Base-by-base conservation (phyloP, 805 yeast species). In the Cyberlindnera maritima region DNA sequence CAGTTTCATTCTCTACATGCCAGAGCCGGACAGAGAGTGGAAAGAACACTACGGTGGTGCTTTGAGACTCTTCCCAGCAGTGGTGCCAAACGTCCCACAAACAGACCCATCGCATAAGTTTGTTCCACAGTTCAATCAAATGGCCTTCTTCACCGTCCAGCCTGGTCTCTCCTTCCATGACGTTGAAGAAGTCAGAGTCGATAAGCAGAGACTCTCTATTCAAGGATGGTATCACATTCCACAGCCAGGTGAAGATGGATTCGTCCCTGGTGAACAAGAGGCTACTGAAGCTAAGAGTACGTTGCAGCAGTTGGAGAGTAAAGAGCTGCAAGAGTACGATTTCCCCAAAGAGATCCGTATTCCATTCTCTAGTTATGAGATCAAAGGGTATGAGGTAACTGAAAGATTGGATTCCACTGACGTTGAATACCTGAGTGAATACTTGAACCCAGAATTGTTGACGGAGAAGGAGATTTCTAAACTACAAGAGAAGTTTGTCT, bases 201-300 rank as follows among this genome's bases (percentile, higher is more conserved):
- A 91, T 61, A 88, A 85, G 61, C 96, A 90, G 53, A 76, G 99
- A 60, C 70, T 94, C 31, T 88, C 96, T 0, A 88, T 94, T 50
- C 97, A 94, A 60, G 99, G 99, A 1, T 95, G 99, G 99, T 95
- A 92, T 63, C 99, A 94, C 65, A 88, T 91, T 43, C 99, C 99
- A 3, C 98, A 94, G 63, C 70, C 70, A 11, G 97, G 96, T 10
- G 99, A 94, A 66, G 81, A 78, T 29, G 98, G 97, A 0, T 92
- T 66, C 60, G 76, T 81, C 17, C 80, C 79, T 32, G 96, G 95
- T 6, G 96, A 89, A 61, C 90, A 88, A 63, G 92, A 84, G 59
- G 79, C 71, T 32, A 81, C 87, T 1, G 90, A 84, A 56, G 84
- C 86, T 0, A 74, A 75, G 58, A 80, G 89, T 36, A 88, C 96